Conservation (phyloP, 78 protist genomes). For the Anaeramoeba flamelloides region DNA sequence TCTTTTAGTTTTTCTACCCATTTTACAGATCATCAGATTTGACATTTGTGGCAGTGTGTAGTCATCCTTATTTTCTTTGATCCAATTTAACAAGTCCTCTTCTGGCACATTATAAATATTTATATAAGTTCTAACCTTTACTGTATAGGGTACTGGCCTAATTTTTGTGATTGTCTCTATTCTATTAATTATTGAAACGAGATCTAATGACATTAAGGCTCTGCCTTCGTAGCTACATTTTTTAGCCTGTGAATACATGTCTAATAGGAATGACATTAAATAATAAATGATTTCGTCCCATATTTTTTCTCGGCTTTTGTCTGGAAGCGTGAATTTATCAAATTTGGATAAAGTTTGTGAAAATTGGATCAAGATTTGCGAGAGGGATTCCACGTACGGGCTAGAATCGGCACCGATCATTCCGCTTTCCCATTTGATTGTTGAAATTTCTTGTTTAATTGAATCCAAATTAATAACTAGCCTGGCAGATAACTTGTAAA, state of each 20-base stretch:
- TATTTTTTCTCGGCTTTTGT: neutral
- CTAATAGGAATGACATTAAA: neutral
- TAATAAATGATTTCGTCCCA: neutral
- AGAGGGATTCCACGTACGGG: neutral
- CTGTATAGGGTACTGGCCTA: neutral
- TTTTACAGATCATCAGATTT: neutral
- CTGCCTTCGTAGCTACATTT: neutral
- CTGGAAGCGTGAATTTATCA: neutral
- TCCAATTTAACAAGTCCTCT: neutral
- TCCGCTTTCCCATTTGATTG: neutral
- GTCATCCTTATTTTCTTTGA: neutral
- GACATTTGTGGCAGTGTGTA: neutral
- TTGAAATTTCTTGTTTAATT: neutral
- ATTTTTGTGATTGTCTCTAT: neutral
- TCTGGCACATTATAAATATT: neutral
- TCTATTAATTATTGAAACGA: neutral
- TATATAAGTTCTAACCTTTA: neutral
- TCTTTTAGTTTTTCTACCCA: neutral
- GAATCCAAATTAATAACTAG: neutral
- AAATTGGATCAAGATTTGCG: neutral
- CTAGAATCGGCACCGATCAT: neutral
- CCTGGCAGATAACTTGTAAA: neutral
- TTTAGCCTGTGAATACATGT: neutral
- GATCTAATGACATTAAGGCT: constrained; percentile 2
- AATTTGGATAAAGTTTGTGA: neutral